Conservation (phyloP, 1,139 yeast species). For the Spencermartinsiella ligniputridi region DNA sequence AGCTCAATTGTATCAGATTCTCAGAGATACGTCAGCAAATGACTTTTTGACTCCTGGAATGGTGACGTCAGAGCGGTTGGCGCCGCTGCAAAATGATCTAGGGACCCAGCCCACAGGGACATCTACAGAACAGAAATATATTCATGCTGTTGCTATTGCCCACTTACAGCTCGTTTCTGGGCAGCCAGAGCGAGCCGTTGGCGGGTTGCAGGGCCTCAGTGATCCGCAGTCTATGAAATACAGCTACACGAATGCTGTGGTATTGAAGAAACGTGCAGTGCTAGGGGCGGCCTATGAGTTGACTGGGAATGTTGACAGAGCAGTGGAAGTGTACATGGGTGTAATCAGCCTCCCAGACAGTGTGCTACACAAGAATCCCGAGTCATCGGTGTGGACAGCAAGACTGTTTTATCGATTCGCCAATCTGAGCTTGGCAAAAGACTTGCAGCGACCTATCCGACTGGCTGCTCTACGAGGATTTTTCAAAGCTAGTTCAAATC, state of each 20-base stretch:
- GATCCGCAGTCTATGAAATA: constrained; percentile 3
- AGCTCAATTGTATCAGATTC: not conserved
- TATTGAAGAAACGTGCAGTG: constrained; percentile 23
- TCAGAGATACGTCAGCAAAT: not conserved
- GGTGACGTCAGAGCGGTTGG: not conserved
- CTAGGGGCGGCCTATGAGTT: constrained; percentile 28
- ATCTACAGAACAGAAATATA: constrained; percentile 15
- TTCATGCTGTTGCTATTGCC: constrained; percentile 20
- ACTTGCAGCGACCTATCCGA: constrained; percentile 11
- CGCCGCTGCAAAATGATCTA: not conserved
- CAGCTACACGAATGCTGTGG: constrained; percentile 21
- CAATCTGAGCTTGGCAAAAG: constrained; percentile 17
- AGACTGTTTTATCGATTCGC: constrained; percentile 22
- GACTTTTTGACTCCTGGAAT: constrained; percentile 1
- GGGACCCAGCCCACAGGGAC: not conserved
- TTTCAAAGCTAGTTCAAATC: constrained; percentile 14
- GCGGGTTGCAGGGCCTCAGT: constrained; percentile 11
- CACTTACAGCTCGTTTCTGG: constrained; percentile 21
- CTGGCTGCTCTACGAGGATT: constrained; percentile 23
- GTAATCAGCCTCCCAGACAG: constrained; percentile 10
- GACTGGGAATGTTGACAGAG: constrained; percentile 20
- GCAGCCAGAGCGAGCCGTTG: constrained; percentile 16
- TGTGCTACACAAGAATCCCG: constrained; percentile 14
- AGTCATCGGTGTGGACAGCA: constrained; percentile 26
- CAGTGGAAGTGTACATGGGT: constrained; percentile 21